phyloP scores from a whole-genome alignment of 257 asterid genomes.

The Lithospermum erythrorhizon region DNA sequence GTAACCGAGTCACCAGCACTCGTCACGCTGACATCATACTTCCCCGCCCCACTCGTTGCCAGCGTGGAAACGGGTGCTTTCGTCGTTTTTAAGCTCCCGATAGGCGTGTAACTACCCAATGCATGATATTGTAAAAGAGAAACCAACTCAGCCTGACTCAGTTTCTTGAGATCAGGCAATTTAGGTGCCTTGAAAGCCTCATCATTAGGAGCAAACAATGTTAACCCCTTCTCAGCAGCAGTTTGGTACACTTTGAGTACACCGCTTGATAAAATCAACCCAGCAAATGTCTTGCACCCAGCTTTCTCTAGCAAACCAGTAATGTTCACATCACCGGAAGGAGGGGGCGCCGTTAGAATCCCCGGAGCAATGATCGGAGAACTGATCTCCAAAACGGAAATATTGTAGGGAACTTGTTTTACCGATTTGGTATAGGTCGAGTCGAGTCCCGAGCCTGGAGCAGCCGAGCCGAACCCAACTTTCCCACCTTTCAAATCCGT shows the following conservation, averaged over 20 bases:
- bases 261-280: constrained; percentile 40
- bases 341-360: constrained; percentile 53
- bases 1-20: constrained; percentile 75
- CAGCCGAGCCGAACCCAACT: constrained; percentile 85
- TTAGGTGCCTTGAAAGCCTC: constrained; percentile 72
- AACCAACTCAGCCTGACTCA: constrained; percentile 61
- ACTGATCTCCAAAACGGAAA: constrained; percentile 68
- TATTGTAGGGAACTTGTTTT: constrained; percentile 50
- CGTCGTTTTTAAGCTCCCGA: constrained; percentile 58
- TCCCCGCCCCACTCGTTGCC: constrained; percentile 78
- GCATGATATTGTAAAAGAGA: constrained; percentile 76
- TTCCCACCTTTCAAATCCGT: constrained; percentile 77
- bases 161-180: constrained; percentile 58
- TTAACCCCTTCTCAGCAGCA: constrained; percentile 51
- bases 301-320: constrained; percentile 72
- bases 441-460: constrained; percentile 54
- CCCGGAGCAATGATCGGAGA: constrained; percentile 64
- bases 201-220: constrained; percentile 81
- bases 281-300: constrained; percentile 80
- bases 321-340: constrained; percentile 41
- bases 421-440: constrained; percentile 50
- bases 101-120: constrained; percentile 53
- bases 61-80: constrained; percentile 47
- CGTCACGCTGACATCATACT: constrained; percentile 47
- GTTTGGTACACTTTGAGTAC: constrained; percentile 50